Base-by-base conservation (phyloP, 2,329 filamentous ascomycete species). In the Raffaelea albimanens region DNA sequence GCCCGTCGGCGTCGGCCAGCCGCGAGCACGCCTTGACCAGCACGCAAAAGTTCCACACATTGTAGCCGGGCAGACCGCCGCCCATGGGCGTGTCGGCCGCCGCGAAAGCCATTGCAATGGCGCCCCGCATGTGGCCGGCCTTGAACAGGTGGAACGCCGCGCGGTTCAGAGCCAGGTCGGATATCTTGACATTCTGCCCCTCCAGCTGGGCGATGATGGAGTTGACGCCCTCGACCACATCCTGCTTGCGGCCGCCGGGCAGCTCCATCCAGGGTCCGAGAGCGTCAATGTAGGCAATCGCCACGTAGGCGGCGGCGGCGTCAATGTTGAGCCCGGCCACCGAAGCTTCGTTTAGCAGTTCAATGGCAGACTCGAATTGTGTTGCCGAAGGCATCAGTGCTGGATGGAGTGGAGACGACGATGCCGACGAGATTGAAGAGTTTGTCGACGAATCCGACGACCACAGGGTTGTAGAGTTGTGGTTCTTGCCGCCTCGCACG, bases 271-370 rank as follows among this genome's bases (percentile, higher is more conserved):
- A 56, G 56, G 18, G 13, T 9, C 61, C 57, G 10, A 68, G 60
- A 11, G 56, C 53, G 20, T 62, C 61, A 5, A 74, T 55, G 38
- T 63, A 61, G 2, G 63, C 57, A 22, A 66, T 50, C 13, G 72
- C 56, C 21, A 73, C 53, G 5, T 67, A 64, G 5, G 66, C 64
- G 48, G 67, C 52, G 3, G 67, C 69, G 1, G 54, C 50, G 42
- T 59, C 66, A 5, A 73, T 62, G 49, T 77, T 67, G 11, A 65
- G 56, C 4, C 71, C 72, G 11, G 62, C 55, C 1, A 52, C 45
- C 33, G 69, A 61, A 0, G 71, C 69, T 25, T 58, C 55, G 5
- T 57, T 55, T 5, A 78, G 63, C 16, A 77, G 58, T 0, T 52
- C 53, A 18, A 65, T 58, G 1, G 73, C 70, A 19, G 55, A 9